Base-by-base conservation (phyloP, 83 land plant genomes). In the Diphasiastrum complanatum region DNA sequence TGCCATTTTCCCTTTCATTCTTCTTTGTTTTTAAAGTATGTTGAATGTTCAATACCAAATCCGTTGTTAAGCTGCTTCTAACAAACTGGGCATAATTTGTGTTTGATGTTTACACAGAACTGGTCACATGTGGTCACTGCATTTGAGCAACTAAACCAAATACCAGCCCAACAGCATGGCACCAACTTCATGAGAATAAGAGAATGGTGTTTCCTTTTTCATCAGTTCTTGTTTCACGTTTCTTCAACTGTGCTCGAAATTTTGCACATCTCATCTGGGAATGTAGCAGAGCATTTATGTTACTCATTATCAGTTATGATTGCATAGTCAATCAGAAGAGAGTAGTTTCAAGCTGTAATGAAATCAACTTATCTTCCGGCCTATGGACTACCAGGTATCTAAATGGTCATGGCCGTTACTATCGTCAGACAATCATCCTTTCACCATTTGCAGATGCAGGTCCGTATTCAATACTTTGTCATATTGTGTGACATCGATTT, bases 121-220 rank as follows among this genome's bases (percentile, higher is more conserved):
- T 92, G 98, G 98, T 71, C 85, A 30, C 85, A 81, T 72, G 75
- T 92, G 69, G 63, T 65, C 63, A 47, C 81, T 3, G 78, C 83
- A 37, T 66, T 83, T 58, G 80, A 88, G 28, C 72, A 81, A 33
- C 58, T 92, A 66, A 92, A 92, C 53, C 71, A 40, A 33, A 57
- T 79, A 50, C 98, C 98, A 31, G 52, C 76, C 5, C 75, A 83
- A 65, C 87, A 88, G 67, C 91, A 81, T 73, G 91, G 86, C 63
- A 80, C 91, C 33, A 83, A 92, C 60, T 60, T 92, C 57, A 92
- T 92, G 98, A 83, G 96, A 16, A 79, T 92, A 23, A 71, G 95
- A 60, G 81, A 78, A 51, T 87, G 90, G 97, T 91, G 80, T 53
- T 27, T 18, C 65, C 28, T n/a, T n/a, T n/a, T n/a, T n/a, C n/a